Base-by-base conservation (phyloP, 257 asterid genomes). In the Craterostigma plantagineum region DNA sequence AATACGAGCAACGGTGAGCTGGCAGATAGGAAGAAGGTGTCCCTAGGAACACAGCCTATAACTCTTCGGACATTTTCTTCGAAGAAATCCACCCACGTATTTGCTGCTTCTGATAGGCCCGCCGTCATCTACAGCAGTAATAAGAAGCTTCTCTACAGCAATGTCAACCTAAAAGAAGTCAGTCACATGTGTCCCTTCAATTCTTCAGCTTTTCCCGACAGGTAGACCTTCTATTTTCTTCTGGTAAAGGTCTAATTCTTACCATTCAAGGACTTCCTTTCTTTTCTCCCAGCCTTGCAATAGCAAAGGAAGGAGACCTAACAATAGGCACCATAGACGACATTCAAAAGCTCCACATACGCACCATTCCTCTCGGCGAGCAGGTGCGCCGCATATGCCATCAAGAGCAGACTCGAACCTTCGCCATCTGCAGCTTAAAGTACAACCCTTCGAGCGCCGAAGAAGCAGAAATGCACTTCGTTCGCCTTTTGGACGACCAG, bases 41-140 rank as follows among this genome's bases (percentile, higher is more conserved):
- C 99, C 49, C 74, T 90, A 33, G 99, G 99, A 54, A 83, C 99
- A 35, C 95, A 83, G 57, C 95, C 92, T 14, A 83, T 90, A 45
- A 81, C 91, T 10, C 92, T 90, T 37, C 91, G 95, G 41, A 83
- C 95, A 43, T 90, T 90, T 68, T 90, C 95, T 12, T 83, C 99
- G 33, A 90, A 90, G 75, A 78, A 83, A 52, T 58, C 92, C 10
- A 83, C 92, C 39, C 95, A 90, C 46, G 94, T 90, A 14, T 90
- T 90, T 79, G 99, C 95, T 64, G 95, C 99, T 50, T 90, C 95
- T 42, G 95, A 83, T 57, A 66, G 99, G 62, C 94, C 95, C 2
- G 83, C 95, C 42, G 99, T 90, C 51, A 79, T 90, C 48, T 90
- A 90, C 63, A 83, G 95, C 76, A 90, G 95, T 46, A 90, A 90